A percentile compares a stretch with the other conserved stretches of the same genome.
Evolutionary conservation across 73 alveolate species (phyloP).

Genomic region (Blepharisma stoltei): DNA sequence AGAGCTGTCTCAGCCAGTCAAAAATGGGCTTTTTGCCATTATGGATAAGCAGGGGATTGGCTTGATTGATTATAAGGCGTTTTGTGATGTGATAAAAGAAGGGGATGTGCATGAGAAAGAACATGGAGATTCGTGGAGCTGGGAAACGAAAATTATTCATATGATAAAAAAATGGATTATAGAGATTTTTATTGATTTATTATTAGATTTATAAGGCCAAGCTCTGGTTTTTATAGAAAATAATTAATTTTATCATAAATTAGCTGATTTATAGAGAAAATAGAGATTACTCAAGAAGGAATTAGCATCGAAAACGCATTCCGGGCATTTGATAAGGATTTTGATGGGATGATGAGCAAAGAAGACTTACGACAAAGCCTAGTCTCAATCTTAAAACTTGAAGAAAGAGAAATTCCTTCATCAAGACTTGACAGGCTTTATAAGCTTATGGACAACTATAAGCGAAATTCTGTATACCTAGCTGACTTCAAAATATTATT

Average conservation of each 20-base stretch:
- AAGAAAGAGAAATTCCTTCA: slow-evolving; percentile 34
- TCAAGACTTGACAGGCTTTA: slow-evolving; percentile 75
- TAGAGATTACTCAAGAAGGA: slow-evolving; percentile 46
- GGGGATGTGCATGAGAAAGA: slow-evolving; percentile 27
- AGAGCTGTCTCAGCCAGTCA: slow-evolving; percentile 61
- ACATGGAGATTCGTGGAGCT: slow-evolving; percentile 68
- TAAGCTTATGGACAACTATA: slow-evolving; percentile 70
- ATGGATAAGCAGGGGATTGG: slow-evolving; percentile 80
- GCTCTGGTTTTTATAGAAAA: too few species aligned
- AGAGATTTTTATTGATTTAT: too few species aligned
- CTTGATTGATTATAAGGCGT: slow-evolving; percentile 66
- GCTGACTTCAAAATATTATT: slow-evolving; percentile 74
- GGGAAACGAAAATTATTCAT: slow-evolving; percentile 72
- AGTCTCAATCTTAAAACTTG: slow-evolving; percentile 51
- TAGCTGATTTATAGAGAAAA: too few species aligned
- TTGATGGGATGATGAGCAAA: slow-evolving; percentile 71
- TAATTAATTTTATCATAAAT: too few species aligned
- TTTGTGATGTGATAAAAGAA: slow-evolving; percentile 50
- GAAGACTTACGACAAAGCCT: slow-evolving; percentile 62
- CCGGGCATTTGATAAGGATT: slow-evolving; percentile 74
- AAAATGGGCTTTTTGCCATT: slow-evolving; percentile 76
- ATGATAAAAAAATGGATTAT: slow-evolving; percentile 70
- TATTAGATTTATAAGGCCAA: too few species aligned
- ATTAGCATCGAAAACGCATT: slow-evolving; percentile 75
- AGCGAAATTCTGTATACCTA: slow-evolving; percentile 61